Evolutionary conservation across 495 filamentous ascomycete species (phyloP).

Genomic region (Penicillium tannophilum): DNA sequence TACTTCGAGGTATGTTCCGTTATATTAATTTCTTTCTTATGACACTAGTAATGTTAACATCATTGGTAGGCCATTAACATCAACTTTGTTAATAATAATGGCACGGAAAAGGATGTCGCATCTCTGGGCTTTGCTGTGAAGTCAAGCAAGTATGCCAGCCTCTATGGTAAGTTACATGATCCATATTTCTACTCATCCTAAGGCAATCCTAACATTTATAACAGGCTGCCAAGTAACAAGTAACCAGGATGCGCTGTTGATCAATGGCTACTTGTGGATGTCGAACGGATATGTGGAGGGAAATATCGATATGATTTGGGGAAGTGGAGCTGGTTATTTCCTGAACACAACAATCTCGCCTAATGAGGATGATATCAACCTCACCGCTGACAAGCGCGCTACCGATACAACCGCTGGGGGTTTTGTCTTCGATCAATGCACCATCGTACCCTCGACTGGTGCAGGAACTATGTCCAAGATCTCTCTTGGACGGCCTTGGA

Average conservation of each 20-base stretch:
- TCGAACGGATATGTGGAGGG: slow-evolving; percentile 17
- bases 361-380: slow-evolving; percentile 42
- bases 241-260: slow-evolving; percentile 16
- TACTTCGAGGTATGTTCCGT: slow-evolving; percentile 7
- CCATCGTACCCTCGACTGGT: slow-evolving; percentile 9
- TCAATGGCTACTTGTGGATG: slow-evolving; percentile 18
- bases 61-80: slow-evolving; percentile 6
- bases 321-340: slow-evolving; percentile 47
- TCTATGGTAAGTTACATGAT: slow-evolving; percentile 7
- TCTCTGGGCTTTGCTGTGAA: slow-evolving; percentile 14
- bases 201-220: background rate
- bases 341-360: slow-evolving; percentile 55
- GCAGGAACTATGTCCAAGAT: slow-evolving; percentile 10
- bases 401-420: slow-evolving; percentile 11
- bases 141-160: slow-evolving; percentile 18
- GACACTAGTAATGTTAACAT: background rate
- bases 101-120: slow-evolving; percentile 12
- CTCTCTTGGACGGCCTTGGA: slow-evolving; percentile 66
- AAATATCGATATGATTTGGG: slow-evolving; percentile 22
- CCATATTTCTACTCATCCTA: no score
- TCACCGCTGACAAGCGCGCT: slow-evolving; percentile 45
- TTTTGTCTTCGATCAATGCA: slow-evolving; percentile 21
- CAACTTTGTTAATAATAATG: slow-evolving; percentile 18
- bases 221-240: slow-evolving; percentile 18
- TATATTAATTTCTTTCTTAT: no score